phyloP scores from a whole-genome alignment of 2,329 filamentous ascomycete genomes.

The Aspergillus tubingensis region DNA sequence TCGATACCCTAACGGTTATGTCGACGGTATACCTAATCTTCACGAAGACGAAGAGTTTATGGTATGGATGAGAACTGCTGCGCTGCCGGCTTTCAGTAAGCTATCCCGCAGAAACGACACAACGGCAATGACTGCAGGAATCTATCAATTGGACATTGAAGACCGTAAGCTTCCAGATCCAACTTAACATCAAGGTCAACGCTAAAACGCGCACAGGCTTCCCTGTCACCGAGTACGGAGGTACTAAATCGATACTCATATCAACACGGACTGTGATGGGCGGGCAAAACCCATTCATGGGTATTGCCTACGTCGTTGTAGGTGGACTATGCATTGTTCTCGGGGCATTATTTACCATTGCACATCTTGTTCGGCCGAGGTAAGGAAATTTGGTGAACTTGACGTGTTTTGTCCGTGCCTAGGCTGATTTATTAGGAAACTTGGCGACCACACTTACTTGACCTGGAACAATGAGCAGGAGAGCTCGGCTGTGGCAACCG shows the following conservation, averaged over 20 bases:
- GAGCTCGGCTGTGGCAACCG: constrained; percentile 56
- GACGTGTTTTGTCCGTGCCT: not conserved
- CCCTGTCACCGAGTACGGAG: constrained; percentile 73
- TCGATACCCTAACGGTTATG: constrained; percentile 72
- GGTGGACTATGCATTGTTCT: constrained; percentile 90
- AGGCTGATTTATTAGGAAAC: constrained; percentile 64
- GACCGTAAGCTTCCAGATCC: constrained; percentile 64
- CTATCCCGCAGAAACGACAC: constrained; percentile 80
- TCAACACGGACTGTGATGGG: constrained; percentile 91
- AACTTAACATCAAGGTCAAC: not conserved
- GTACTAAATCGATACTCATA: constrained; percentile 86
- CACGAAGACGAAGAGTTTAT: constrained; percentile 81
- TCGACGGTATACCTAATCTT: constrained; percentile 68
- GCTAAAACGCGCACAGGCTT: constrained; percentile 63
- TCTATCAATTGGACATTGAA: constrained; percentile 74
- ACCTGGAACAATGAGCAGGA: constrained; percentile 83
- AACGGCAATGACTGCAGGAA: constrained; percentile 66
- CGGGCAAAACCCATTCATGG: constrained; percentile 91
- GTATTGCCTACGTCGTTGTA: constrained; percentile 93
- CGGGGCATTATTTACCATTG: constrained; percentile 82
- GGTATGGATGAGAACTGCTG: constrained; percentile 98
- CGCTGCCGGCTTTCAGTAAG: constrained; percentile 92
- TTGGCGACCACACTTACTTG: constrained; percentile 95
- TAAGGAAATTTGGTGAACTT: constrained; percentile 45
- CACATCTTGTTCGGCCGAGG: constrained; percentile 89